Conservation (phyloP, 768 basidiomycete species). For the Zangia roseola region DNA sequence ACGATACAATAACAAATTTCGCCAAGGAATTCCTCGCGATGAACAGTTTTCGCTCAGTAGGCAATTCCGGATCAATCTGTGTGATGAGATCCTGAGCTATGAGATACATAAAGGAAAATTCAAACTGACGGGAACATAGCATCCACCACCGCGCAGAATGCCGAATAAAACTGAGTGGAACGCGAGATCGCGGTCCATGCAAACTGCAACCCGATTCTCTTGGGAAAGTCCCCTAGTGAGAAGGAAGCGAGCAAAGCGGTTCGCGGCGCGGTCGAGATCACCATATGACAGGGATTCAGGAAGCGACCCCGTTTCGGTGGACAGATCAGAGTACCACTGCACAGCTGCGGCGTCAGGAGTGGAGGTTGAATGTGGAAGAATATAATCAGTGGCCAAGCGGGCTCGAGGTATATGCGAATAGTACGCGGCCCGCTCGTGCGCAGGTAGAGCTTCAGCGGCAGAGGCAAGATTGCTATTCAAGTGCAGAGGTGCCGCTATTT, state of each 20-base stretch:
- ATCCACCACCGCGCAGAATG: slow-evolving; percentile 47
- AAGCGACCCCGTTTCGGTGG: background rate
- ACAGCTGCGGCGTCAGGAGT: slow-evolving; percentile 19
- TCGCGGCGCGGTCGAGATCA: slow-evolving; percentile 36
- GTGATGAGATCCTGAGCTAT: background rate
- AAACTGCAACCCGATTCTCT: slow-evolving; percentile 46
- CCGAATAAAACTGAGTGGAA: slow-evolving; percentile 46
- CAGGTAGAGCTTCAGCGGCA: slow-evolving; percentile 13
- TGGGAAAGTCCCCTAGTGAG: slow-evolving; percentile 32
- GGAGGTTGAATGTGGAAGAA: slow-evolving; percentile 18
- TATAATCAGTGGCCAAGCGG: slow-evolving; percentile 24
- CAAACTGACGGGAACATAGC: slow-evolving; percentile 47
- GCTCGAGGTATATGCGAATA: slow-evolving; percentile 20
- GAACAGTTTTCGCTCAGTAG: slow-evolving; percentile 43
- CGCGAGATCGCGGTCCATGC: slow-evolving; percentile 40
- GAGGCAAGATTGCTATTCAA: slow-evolving; percentile 18
- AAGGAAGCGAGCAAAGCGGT: slow-evolving; percentile 45
- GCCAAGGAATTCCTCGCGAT: slow-evolving; percentile 44
- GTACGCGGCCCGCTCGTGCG: slow-evolving; percentile 1
- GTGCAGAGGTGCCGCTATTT: slow-evolving; percentile 5
- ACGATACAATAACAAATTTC: slow-evolving; percentile 40
- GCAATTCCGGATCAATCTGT: slow-evolving; percentile 53
- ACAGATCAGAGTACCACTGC: slow-evolving; percentile 21
- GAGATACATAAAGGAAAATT: slow-evolving; percentile 17
- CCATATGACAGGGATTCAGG: slow-evolving; percentile 28